Conservation (phyloP, 31 red algal species). For the Odonthalia washingtoniensis region DNA sequence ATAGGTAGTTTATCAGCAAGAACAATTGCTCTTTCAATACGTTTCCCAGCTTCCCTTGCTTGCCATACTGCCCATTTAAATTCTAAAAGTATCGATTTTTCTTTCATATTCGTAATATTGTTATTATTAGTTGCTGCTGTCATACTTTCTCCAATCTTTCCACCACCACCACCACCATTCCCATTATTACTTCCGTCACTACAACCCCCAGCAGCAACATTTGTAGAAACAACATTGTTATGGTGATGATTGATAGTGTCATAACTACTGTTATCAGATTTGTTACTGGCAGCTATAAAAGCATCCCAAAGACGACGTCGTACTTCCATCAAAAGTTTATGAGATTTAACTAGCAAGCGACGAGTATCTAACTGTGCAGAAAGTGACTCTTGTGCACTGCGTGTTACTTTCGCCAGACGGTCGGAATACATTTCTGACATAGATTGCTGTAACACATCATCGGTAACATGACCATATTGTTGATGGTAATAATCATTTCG, state of each 20-base stretch:
- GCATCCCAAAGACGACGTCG: neutral
- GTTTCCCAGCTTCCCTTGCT: neutral
- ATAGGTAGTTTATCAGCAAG: neutral
- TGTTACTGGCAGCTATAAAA: neutral
- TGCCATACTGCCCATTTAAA: slow-evolving; percentile 2
- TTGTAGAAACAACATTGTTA: too few species aligned
- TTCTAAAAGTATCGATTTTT: too few species aligned
- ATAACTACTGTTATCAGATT: neutral
- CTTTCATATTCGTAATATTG: too few species aligned
- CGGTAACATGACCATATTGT: too few species aligned
- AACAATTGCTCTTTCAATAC: neutral
- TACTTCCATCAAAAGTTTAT: neutral
- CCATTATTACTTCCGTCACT: too few species aligned
- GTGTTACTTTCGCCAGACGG: neutral
- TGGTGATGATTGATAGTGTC: too few species aligned
- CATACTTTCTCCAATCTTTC: neutral
- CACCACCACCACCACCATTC: neutral
- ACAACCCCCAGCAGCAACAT: too few species aligned
- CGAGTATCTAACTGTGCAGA: neutral
- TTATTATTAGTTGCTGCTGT: neutral
- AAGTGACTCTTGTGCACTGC: neutral
- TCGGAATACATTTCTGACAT: neutral
- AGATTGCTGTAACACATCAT: neutral
- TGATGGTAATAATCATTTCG: too few species aligned
- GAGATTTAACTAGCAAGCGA: neutral